Percentiles rank a stretch among this genome's conserved stretches.
Conservation (phyloP, 495 filamentous ascomycete species). For the Aspergillus conjunctus region DNA sequence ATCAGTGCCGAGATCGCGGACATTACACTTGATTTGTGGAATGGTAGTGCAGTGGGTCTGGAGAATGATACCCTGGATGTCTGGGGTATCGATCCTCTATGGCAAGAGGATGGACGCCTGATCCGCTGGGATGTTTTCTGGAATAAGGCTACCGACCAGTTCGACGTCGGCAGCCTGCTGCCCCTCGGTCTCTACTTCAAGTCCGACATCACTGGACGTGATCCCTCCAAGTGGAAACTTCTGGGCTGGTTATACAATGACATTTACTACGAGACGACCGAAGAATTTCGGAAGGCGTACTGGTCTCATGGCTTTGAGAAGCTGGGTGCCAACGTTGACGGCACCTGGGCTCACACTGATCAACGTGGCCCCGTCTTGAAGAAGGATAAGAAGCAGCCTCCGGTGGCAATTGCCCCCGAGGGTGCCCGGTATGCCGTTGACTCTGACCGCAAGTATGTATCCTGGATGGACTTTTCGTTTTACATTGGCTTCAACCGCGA, state of each 20-base stretch:
- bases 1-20: conserved; percentile 21
- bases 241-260: conserved; percentile 26
- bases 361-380: conserved; percentile 18
- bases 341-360: conserved; percentile 22
- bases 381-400: conserved; percentile 21
- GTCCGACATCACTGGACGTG: conserved; percentile 23
- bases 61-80: conserved; percentile 24
- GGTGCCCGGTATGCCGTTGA: conserved; percentile 23
- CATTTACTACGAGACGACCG: conserved; percentile 25
- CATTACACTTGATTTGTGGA: conserved; percentile 23
- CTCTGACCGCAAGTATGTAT: conserved; percentile 20
- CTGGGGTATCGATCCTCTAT: conserved; percentile 23
- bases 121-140: conserved; percentile 25
- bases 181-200: conserved; percentile 23
- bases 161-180: conserved; percentile 18
- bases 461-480: conserved; percentile 27
- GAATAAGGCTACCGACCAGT: conserved; percentile 19
- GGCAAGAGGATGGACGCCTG: conserved; percentile 23
- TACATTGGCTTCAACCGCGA: conserved; percentile 23
- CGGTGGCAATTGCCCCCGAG: conserved; percentile 18
- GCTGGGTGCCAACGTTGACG: conserved; percentile 20
- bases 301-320: conserved; percentile 23
- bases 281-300: conserved; percentile 21
- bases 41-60: conserved; percentile 21
- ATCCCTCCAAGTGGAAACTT: conserved; percentile 24